These are phyloP conservation scores for Colletotrichum karsti DNA, from an alignment of 2,329 filamentous ascomycete species.

Conservation along the genomic window DNA sequence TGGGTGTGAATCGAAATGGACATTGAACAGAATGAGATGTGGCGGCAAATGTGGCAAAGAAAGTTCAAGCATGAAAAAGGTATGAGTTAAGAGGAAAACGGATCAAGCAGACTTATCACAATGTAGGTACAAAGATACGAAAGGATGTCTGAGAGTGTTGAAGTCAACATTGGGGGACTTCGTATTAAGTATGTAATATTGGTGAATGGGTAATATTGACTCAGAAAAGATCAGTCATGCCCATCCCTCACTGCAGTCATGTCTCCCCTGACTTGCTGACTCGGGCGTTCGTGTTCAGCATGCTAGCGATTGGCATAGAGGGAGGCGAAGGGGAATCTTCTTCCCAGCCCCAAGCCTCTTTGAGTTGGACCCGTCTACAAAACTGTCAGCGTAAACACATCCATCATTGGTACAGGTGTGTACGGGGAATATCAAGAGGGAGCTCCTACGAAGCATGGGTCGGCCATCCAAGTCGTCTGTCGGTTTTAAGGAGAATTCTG, in stretches of 20 bases:
- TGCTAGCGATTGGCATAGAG: slow-evolving; percentile 9
- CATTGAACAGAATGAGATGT: no score
- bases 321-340: slow-evolving; percentile 6
- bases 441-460: slow-evolving; percentile 38
- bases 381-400: background rate
- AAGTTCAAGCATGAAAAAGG: no score
- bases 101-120: no score
- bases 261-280: background rate
- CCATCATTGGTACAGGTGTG: no score
- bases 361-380: slow-evolving; percentile 2
- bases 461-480: slow-evolving; percentile 37
- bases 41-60: no score
- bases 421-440: background rate
- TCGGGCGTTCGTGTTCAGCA: slow-evolving; percentile 2
- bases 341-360: slow-evolving; percentile 15
- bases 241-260: background rate
- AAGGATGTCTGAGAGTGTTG: no score
- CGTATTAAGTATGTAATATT: no score
- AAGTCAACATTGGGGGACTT: no score
- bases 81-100: no score
- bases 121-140: no score
- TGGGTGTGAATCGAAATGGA: no score
- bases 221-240: background rate
- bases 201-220: background rate
- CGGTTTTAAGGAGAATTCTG: slow-evolving; percentile 42